Percentiles rank a stretch among this genome's conserved stretches.
Conservation (phyloP, 2,329 filamentous ascomycete species). For the Emergomyces orientalis region DNA sequence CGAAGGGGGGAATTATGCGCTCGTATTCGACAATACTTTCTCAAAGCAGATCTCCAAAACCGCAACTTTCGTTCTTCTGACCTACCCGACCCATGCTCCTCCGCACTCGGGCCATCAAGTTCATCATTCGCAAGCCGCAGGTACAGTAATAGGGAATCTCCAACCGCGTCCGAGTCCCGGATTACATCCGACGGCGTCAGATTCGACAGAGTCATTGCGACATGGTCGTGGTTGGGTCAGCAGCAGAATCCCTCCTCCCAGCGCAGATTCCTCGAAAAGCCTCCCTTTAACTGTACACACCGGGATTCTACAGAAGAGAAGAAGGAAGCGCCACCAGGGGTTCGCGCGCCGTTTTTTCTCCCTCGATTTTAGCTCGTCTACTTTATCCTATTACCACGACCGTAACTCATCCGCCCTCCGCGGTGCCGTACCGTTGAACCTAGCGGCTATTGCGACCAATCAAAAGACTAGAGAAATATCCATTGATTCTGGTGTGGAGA, state of each 20-base stretch:
- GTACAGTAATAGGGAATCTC: neutral
- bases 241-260: conserved; percentile 15
- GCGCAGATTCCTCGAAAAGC: conserved; percentile 20
- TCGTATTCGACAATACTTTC: conserved; percentile 98
- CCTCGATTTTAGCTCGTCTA: conserved; percentile 86
- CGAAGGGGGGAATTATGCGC: conserved; percentile 84
- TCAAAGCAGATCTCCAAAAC: conserved; percentile 92
- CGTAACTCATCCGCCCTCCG: conserved; percentile 85
- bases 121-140: conserved; percentile 46
- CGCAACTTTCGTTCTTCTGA: conserved; percentile 87
- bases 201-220: conserved; percentile 45
- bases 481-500: conserved; percentile 91
- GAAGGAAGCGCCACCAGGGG: conserved; percentile 87
- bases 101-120: conserved; percentile 37
- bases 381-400: conserved; percentile 92
- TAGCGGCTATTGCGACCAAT: conserved; percentile 85
- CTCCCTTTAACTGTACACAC: conserved; percentile 58
- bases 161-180: conserved; percentile 28
- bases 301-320: conserved; percentile 76
- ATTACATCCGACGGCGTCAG: conserved; percentile 33
- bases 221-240: conserved; percentile 22
- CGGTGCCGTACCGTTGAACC: conserved; percentile 81
- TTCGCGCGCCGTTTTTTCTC: conserved; percentile 93
- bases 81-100: conserved; percentile 67
- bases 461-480: conserved; percentile 84